These are phyloP conservation scores for Schrenkiella parvula DNA, from an alignment of 345 rosid species.

Conservation along the genomic window DNA sequence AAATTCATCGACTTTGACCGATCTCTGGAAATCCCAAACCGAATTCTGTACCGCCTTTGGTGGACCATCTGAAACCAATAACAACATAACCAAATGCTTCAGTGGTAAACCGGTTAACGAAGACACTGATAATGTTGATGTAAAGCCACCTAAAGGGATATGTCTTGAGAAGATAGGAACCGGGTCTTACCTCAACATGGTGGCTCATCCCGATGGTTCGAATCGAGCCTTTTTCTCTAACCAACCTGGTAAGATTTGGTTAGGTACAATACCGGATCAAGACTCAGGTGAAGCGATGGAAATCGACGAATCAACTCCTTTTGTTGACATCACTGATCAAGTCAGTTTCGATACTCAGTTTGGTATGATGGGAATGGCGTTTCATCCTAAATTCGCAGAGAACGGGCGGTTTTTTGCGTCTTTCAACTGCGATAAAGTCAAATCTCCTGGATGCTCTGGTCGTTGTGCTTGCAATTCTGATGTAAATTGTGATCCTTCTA, in stretches of 20 bases:
- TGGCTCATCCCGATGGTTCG: conserved; percentile 86
- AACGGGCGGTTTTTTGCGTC: conserved; percentile 83
- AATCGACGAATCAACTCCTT: conserved; percentile 65
- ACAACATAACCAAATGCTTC: conserved; percentile 50
- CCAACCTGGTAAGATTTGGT: conserved; percentile 72
- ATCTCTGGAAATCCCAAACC: conserved; percentile 56
- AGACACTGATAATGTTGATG: conserved; percentile 20
- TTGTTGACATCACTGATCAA: conserved; percentile 72
- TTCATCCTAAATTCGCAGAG: conserved; percentile 66
- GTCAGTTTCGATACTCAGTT: conserved; percentile 53
- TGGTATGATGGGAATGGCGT: conserved; percentile 89
- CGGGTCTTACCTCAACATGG: conserved; percentile 78
- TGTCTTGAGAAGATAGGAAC: conserved; percentile 81
- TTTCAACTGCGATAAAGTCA: conserved; percentile 74
- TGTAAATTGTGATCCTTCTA: conserved; percentile 81
- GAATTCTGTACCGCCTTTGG: conserved; percentile 75
- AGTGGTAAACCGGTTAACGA: conserved; percentile 50
- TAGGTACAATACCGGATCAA: conserved; percentile 68
- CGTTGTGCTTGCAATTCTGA: conserved; percentile 84
- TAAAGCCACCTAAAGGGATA: conserved; percentile 54
- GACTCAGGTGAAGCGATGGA: conserved; percentile 59
- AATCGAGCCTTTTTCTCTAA: conserved; percentile 69
- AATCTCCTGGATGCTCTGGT: conserved; percentile 65
- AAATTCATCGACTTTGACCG: conserved; percentile 46
- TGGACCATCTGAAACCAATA: conserved; percentile 45